Evolutionary conservation across 495 filamentous ascomycete species (phyloP).

Genomic region (Annulohypoxylon nitens): DNA sequence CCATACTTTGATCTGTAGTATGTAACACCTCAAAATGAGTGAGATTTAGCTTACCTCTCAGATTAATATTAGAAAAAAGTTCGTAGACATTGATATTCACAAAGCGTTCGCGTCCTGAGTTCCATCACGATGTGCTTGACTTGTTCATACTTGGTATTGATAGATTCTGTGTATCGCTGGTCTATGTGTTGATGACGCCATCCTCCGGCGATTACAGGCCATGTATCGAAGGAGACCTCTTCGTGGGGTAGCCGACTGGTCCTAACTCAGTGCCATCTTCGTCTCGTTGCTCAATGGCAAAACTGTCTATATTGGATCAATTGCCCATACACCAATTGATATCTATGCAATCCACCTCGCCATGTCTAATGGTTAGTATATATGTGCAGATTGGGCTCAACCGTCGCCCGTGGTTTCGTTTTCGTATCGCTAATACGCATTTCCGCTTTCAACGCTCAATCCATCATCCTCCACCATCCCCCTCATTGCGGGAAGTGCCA

Average conservation of each 20-base stretch:
- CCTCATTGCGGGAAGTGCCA: conserved; percentile 50
- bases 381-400: not conserved
- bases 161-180: not conserved
- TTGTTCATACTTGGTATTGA: not conserved
- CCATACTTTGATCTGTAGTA: too few species aligned
- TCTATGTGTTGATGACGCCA: not conserved
- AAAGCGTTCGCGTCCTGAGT: too few species aligned
- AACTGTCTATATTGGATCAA: not conserved
- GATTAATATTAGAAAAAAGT: too few species aligned
- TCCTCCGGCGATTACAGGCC: not conserved
- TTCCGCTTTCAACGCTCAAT: not conserved
- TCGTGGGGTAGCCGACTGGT: not conserved
- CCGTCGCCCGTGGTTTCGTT: not conserved
- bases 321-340: not conserved
- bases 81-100: too few species aligned
- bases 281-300: not conserved
- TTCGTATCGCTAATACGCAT: not conserved
- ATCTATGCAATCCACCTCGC: not conserved
- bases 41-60: too few species aligned
- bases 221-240: not conserved
- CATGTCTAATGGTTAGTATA: not conserved
- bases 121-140: not conserved
- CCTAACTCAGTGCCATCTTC: not conserved
- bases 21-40: too few species aligned
- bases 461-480: not conserved